Evolutionary conservation across 139 green algal species (phyloP), one percentile per base, ranked within the genome.

Genomic region (Parachlorella kessleri): DNA sequence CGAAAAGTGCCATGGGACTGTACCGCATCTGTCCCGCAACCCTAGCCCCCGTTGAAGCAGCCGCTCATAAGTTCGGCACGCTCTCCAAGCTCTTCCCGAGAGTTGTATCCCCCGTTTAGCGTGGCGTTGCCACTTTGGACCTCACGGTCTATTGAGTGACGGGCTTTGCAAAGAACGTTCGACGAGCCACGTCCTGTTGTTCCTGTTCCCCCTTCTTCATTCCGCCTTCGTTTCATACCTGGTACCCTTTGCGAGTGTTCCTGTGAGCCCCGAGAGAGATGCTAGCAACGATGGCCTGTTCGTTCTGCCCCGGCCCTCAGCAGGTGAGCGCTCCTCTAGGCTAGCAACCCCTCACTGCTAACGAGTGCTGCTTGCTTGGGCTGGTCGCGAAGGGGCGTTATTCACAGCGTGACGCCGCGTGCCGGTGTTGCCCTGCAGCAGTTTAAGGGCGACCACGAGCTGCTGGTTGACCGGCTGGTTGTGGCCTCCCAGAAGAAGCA

Each of bases 401-500:
- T 59, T 59, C 14, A 28, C 21, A 28, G 48, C 48, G 21, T 14
- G 48, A 59, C 21, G 48, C 48, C 48, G n/a, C 39, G 26, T n/a
- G 39, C 26, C 32, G 39, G 4, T 26, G 18, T 59, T 38, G 39
- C 55, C 39, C 39, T 4, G 24, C 37, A 53, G 38, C n/a, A 26
- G 30, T 86, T 82, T 55, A 86, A 86, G 67, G 81, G 81, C 54
- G 81, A 86, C 69, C 32, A 54, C 33, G 76, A 83, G 41, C 40
- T 55, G 6, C 55, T 81, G 1, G 21, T 86, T 3, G 75, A 83
- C 70, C 33, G 32, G 26, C 64, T 86, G 10, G 72, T 83, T 39
- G 69, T 40, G 32, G 76, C 75, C 55, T 72, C 40, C 23, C 55
- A 70, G 6, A 71, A 33, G 42, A 78, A 66, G 35, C 41, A 72